Evolutionary conservation across 169 alveolate genomes (phyloP).

Genomic region (Eimeria maxima): DNA sequence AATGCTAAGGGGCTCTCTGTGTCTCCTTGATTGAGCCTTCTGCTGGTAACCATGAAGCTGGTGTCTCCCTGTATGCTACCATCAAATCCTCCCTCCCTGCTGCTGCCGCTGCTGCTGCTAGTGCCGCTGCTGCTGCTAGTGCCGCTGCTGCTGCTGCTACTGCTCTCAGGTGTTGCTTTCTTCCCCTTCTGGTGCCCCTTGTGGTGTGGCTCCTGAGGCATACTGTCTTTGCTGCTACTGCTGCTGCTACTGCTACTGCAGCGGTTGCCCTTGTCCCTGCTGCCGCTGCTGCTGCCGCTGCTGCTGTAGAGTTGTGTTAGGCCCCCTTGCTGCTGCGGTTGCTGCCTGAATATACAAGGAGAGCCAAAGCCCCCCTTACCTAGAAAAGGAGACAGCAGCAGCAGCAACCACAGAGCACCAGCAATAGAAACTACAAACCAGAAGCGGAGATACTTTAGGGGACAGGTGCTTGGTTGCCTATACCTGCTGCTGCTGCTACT

Average conservation of each 20-base stretch:
- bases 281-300: conserved; percentile 40
- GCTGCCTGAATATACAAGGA: neutral
- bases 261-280: neutral
- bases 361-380: neutral
- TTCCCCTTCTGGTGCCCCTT: neutral
- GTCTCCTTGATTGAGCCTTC: neutral
- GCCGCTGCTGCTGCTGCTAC: neutral
- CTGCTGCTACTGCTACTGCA: neutral
- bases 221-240: too few relatives aligned
- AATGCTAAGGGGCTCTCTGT: neutral
- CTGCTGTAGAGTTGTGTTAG: neutral
- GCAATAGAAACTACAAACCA: too few relatives aligned
- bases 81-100: neutral
- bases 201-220: too few relatives aligned
- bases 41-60: neutral
- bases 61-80: neutral
- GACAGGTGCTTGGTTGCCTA: neutral
- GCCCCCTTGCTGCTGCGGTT: neutral
- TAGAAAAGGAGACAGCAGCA: too few relatives aligned
- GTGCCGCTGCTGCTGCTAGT: neutral
- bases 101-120: neutral
- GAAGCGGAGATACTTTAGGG: neutral
- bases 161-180: neutral
- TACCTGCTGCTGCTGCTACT: neutral
- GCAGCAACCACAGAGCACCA: too few relatives aligned